A percentile compares a stretch with the other conserved stretches of the same genome.
phyloP scores from a whole-genome alignment of 305 asterid genomes.

The Fraxinus greggii region DNA sequence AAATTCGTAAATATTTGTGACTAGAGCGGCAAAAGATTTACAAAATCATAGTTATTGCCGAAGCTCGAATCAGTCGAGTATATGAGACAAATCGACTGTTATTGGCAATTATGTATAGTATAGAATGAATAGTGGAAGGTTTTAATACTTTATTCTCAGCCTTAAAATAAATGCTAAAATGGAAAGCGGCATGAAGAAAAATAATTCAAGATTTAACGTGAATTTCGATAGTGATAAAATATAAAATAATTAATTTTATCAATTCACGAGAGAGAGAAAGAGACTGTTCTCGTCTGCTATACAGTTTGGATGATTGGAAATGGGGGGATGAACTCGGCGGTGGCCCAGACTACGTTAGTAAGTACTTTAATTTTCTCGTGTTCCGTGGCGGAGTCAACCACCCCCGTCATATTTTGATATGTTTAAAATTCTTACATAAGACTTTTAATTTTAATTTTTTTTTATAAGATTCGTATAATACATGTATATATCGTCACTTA shows the following conservation, averaged over 20 bases:
- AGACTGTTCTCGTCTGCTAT: neutral
- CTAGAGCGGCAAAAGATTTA: neutral
- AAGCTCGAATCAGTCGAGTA: neutral
- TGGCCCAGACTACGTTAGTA: neutral
- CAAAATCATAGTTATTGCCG: neutral
- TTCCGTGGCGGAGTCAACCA: neutral
- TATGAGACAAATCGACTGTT: neutral
- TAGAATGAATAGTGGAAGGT: neutral
- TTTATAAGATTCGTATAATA: neutral
- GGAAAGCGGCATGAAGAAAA: neutral
- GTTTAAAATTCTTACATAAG: neutral
- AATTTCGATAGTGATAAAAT: neutral
- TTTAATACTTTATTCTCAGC: neutral
- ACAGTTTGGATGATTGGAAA: constrained; percentile 1
- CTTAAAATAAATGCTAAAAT: neutral
- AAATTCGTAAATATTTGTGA: neutral
- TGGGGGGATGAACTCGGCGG: neutral
- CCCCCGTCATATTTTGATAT: too few relatives aligned
- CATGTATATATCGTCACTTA: neutral
- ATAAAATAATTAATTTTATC: neutral
- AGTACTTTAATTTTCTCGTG: neutral
- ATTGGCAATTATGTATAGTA: neutral
- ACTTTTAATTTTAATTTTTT: too few relatives aligned
- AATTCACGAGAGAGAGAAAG: neutral
- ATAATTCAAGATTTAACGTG: neutral